These are phyloP conservation scores for Colletotrichum acutatum DNA, from an alignment of 2,329 filamentous ascomycete genomes.

Conservation along the genomic window DNA sequence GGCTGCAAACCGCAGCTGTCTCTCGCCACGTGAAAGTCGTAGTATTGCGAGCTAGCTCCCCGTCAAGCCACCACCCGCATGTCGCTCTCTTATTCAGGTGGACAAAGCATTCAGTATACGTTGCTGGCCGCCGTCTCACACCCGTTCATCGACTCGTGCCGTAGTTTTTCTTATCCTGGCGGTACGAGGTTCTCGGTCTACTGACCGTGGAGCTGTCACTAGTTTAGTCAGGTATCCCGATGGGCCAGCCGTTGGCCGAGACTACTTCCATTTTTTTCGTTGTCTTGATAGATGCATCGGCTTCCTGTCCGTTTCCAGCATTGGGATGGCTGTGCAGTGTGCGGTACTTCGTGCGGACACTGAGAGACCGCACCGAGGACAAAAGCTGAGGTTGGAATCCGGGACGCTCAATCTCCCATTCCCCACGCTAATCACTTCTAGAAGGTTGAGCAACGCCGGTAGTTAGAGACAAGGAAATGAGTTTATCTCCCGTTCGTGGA, in stretches of 20 bases:
- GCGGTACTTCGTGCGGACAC: background rate
- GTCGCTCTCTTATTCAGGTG: conserved; percentile 24
- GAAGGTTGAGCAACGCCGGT: conserved; percentile 35
- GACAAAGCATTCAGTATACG: background rate
- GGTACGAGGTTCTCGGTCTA: conserved; percentile 15
- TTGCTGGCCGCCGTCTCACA: conserved; percentile 21
- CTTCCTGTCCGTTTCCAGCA: conserved; percentile 15
- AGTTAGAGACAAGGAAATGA: conserved; percentile 36
- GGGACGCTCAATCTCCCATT: conserved; percentile 34
- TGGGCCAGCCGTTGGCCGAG: conserved; percentile 16
- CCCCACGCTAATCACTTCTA: conserved; percentile 36
- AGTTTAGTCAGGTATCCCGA: conserved; percentile 2
- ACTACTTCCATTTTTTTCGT: background rate
- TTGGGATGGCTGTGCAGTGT: conserved; percentile 1
- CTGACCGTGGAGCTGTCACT: conserved; percentile 22
- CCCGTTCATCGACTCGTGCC: background rate
- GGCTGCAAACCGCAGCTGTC: background rate
- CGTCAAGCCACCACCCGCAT: background rate
- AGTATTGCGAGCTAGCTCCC: conserved; percentile 2
- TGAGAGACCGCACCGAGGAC: conserved; percentile 1
- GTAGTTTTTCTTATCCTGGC: background rate
- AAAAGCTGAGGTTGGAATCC: conserved; percentile 16
- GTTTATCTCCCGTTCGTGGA: conserved; percentile 32
- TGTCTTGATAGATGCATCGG: conserved; percentile 13
- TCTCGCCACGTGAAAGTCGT: background rate